These are phyloP conservation scores for Crucibulum laeve DNA, from an alignment of 768 basidiomycete genomes.

Conservation along the genomic window DNA sequence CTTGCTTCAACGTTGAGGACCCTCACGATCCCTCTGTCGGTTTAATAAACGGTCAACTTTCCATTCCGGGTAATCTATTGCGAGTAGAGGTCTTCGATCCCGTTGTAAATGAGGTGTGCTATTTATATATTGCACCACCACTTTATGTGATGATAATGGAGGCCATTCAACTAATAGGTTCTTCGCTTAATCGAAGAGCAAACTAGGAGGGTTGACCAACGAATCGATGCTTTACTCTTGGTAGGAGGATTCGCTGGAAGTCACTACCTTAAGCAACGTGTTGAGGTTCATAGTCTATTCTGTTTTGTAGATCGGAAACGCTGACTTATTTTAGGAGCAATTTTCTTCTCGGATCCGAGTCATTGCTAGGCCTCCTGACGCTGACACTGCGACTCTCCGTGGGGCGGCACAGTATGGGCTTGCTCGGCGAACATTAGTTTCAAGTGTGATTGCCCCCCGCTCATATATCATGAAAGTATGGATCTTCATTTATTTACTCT, in stretches of 20 bases:
- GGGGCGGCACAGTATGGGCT: slow-evolving; percentile 89
- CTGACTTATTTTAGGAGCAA: slow-evolving; percentile 42
- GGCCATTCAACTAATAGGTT: slow-evolving; percentile 41
- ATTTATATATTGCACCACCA: slow-evolving; percentile 7
- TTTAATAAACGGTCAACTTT: slow-evolving; percentile 77
- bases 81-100: slow-evolving; percentile 89
- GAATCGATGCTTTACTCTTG: slow-evolving; percentile 78
- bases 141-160: slow-evolving; percentile 3
- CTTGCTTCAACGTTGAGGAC: slow-evolving; percentile 85
- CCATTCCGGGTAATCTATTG: slow-evolving; percentile 75
- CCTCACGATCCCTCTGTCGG: slow-evolving; percentile 78
- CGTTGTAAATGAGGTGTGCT: slow-evolving; percentile 67
- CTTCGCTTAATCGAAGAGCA: slow-evolving; percentile 78
- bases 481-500: slow-evolving; percentile 2
- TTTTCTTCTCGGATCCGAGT: slow-evolving; percentile 65
- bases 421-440: slow-evolving; percentile 70
- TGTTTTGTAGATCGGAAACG: slow-evolving; percentile 7
- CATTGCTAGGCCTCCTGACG: slow-evolving; percentile 80
- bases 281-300: slow-evolving; percentile 49
- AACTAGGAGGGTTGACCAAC: slow-evolving; percentile 58
- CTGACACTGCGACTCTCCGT: slow-evolving; percentile 83
- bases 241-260: slow-evolving; percentile 89
- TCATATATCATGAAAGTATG: slow-evolving; percentile 84
- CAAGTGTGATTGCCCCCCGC: slow-evolving; percentile 76
- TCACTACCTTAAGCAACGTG: slow-evolving; percentile 77